Conservation (phyloP, 345 rosid species). For the Brassica carinata region DNA sequence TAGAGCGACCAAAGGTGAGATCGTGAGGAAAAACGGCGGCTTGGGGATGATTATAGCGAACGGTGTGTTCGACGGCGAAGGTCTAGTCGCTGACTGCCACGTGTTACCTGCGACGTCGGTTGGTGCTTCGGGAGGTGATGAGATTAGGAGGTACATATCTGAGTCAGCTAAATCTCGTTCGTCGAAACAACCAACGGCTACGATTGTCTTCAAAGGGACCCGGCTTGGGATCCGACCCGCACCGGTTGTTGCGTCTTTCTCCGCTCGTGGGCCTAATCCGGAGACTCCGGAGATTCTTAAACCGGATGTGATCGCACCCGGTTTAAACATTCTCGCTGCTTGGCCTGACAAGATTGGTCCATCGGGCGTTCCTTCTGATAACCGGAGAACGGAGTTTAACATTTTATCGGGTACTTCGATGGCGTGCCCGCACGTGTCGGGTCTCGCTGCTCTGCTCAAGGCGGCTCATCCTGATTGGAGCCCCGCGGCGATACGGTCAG, state of each 20-base stretch:
- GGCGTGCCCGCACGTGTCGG: constrained; percentile 97
- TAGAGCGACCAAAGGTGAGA: constrained; percentile 80
- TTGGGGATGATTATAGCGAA: constrained; percentile 91
- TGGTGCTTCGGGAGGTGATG: constrained; percentile 72
- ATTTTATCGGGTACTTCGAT: constrained; percentile 93
- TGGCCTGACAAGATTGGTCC: constrained; percentile 91
- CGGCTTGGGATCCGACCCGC: constrained; percentile 68
- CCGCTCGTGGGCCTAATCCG: constrained; percentile 85
- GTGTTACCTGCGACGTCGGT: constrained; percentile 77
- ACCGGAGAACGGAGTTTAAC: constrained; percentile 71
- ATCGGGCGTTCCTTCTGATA: constrained; percentile 64
- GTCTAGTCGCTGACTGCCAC: constrained; percentile 90
- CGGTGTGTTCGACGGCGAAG: constrained; percentile 88
- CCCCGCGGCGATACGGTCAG: constrained; percentile 80
- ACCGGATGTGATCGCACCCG: constrained; percentile 90
- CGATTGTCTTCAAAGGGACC: constrained; percentile 82
- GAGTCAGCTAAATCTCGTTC: constrained; percentile 44
- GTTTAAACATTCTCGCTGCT: constrained; percentile 89
- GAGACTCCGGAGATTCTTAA: constrained; percentile 78
- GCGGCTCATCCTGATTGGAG: constrained; percentile 95
- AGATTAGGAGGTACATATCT: constrained; percentile 62
- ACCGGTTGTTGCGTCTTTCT: constrained; percentile 89
- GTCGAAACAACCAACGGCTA: constrained; percentile 57
- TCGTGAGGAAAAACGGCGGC: constrained; percentile 82
- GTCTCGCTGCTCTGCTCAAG: constrained; percentile 83